Evolutionary conservation across 2,329 filamentous ascomycete genomes (phyloP).

Genomic region (Exophiala calicioides): DNA sequence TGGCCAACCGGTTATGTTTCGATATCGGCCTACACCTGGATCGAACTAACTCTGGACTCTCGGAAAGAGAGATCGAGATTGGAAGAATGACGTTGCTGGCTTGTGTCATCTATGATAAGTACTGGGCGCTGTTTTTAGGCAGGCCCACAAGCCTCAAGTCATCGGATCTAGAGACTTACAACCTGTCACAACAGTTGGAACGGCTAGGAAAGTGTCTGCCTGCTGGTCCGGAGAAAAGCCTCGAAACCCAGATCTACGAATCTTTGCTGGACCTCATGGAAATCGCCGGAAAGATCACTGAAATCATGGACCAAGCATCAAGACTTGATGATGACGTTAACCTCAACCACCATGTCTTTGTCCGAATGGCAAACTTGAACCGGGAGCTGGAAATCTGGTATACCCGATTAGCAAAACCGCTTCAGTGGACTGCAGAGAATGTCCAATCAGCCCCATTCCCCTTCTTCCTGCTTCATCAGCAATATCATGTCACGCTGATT

Average conservation of each 20-base stretch:
- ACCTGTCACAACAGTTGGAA: slow-evolving; percentile 5
- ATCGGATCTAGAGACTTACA: slow-evolving; percentile 7
- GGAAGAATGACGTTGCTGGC: slow-evolving; percentile 17
- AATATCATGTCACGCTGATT: slow-evolving; percentile 13
- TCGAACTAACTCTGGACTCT: slow-evolving; percentile 14
- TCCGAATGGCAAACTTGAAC: slow-evolving; percentile 6
- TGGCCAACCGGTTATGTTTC: slow-evolving; percentile 45
- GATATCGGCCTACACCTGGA: slow-evolving; percentile 45
- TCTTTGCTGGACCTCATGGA: slow-evolving; percentile 19
- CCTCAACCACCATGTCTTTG: too few relatives aligned
- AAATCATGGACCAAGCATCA: slow-evolving; percentile 15
- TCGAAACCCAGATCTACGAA: slow-evolving; percentile 13
- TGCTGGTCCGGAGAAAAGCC: slow-evolving; percentile 6
- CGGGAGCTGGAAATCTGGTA: slow-evolving; percentile 20
- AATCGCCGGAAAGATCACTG: slow-evolving; percentile 18
- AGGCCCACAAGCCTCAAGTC: slow-evolving; percentile 10
- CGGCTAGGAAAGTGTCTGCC: slow-evolving; percentile 6
- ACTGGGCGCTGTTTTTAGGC: slow-evolving; percentile 16
- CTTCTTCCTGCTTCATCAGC: slow-evolving; percentile 19
- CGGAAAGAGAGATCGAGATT: slow-evolving; percentile 22
- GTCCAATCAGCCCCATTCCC: slow-evolving; percentile 6
- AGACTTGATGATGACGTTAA: slow-evolving; percentile 3
- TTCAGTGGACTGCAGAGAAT: slow-evolving; percentile 18
- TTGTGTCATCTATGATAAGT: slow-evolving; percentile 18
- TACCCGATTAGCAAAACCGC: slow-evolving; percentile 5